phyloP scores from a whole-genome alignment of 2,329 filamentous ascomycete genomes.

The Cytospora piceicola region DNA sequence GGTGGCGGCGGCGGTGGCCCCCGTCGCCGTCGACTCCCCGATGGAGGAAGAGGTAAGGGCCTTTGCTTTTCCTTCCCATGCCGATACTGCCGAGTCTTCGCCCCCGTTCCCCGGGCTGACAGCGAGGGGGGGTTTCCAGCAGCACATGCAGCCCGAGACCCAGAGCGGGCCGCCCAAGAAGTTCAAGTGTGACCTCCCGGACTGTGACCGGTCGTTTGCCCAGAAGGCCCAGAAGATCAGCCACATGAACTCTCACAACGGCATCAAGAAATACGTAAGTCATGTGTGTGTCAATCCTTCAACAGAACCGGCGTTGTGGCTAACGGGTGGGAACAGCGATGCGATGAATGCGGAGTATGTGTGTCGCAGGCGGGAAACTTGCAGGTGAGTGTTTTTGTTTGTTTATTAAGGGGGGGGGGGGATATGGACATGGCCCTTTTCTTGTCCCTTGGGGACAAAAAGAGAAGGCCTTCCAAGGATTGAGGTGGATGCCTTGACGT shows the following conservation, averaged over 20 bases:
- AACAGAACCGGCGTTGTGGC: neutral
- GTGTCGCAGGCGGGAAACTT: constrained; percentile 93
- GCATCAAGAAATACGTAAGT: constrained; percentile 85
- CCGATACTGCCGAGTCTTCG: too few species aligned
- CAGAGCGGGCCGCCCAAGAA: constrained; percentile 56
- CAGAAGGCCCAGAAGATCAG: constrained; percentile 95
- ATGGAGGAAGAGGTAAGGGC: constrained; percentile 21
- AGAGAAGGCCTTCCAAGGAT: too few species aligned
- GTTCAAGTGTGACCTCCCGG: constrained; percentile 73
- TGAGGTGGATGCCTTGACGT: too few species aligned
- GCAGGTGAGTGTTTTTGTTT: constrained; percentile 68
- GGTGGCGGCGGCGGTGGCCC: too few species aligned
- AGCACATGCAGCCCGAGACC: constrained; percentile 27
- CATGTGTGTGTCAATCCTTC: neutral
- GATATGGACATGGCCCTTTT: neutral
- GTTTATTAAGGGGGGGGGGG: too few species aligned
- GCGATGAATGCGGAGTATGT: constrained; percentile 66
- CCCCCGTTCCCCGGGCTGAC: constrained; percentile 5
- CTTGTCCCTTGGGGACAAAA: too few species aligned
- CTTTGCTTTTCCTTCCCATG: too few species aligned
- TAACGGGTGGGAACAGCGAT: constrained; percentile 31
- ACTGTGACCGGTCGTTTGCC: constrained; percentile 80
- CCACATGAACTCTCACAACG: constrained; percentile 85
- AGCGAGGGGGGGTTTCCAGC: too few species aligned
- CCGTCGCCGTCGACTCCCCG: constrained; percentile 3